These are phyloP conservation scores for Helicocarpus griseus DNA, from an alignment of 2,329 filamentous ascomycete genomes.

Conservation along the genomic window DNA sequence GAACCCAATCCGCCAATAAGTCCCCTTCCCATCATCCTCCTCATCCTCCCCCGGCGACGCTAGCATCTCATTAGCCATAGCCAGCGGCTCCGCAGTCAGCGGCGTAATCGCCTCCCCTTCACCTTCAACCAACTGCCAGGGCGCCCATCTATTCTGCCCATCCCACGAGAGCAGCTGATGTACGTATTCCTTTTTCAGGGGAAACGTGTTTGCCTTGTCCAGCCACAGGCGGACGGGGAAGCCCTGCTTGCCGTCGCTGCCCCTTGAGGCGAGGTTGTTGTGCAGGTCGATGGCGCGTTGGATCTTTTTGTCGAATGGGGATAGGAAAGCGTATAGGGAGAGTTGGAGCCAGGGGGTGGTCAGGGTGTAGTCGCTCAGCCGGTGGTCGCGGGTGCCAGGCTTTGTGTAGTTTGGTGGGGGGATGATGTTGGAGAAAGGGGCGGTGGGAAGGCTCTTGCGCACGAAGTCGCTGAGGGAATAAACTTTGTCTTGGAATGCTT, in stretches of 20 bases:
- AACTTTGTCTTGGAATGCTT: constrained; percentile 14
- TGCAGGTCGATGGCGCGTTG: constrained; percentile 11
- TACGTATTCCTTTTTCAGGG: constrained; percentile 6
- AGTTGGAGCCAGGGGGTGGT: constrained; percentile 12
- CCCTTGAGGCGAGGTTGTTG: constrained; percentile 4
- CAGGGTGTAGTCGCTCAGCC: constrained; percentile 14
- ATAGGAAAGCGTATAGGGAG: constrained; percentile 9
- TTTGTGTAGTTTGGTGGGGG: constrained; percentile 9
- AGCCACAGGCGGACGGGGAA: constrained; percentile 14
- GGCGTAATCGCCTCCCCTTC: constrained; percentile 7
- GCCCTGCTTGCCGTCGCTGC: not conserved
- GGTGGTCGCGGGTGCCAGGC: constrained; percentile 3
- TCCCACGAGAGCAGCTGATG: constrained; percentile 11
- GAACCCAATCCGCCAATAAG: constrained; percentile 48
- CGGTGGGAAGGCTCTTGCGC: constrained; percentile 8
- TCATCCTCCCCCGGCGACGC: constrained; percentile 4
- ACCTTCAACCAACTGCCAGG: constrained; percentile 12
- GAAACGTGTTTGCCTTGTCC: constrained; percentile 1
- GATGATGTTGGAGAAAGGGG: constrained; percentile 7
- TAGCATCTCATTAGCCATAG: constrained; percentile 8
- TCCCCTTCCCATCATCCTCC: constrained; percentile 3
- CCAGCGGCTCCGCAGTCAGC: constrained; percentile 6
- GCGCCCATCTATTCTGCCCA: constrained; percentile 8
- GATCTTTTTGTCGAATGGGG: constrained; percentile 12
- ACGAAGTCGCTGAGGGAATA: constrained; percentile 9